Base-by-base conservation (phyloP, 2,329 filamentous ascomycete genomes). In the Ceratocystis albifundus region DNA sequence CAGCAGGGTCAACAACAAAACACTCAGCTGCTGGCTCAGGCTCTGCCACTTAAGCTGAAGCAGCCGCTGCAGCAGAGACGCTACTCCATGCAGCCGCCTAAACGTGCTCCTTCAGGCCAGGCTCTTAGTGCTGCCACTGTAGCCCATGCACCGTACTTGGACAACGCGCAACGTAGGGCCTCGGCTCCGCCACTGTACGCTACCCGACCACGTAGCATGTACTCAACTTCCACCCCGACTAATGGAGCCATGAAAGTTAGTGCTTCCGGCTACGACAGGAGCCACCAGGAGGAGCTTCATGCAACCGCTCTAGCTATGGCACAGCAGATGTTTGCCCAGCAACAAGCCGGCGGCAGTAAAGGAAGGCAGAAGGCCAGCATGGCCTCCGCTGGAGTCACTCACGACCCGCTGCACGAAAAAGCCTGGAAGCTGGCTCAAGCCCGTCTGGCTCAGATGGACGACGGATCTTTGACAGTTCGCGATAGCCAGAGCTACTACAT, bases 281-380 rank as follows among this genome's bases (percentile, higher is more conserved):
- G 83, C 69, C 84, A 83, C 67, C 83, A 86, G 57, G 88, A 90
- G 70, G 84, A 86, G 3, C 78, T 96, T 2, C 88, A 87, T 69
- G 89, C 90, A 36, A 93, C 90, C 22, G 90, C 92, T 1, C 79
- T 96, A 2, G 89, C 88, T 10, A 96, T 96, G 90, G 91, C 92
- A 5, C 88, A 87, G 75, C 84, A 88, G 70, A 93, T 96, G 85
- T 96, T 91, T 73, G 83, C 79, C 10, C 79, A 84, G 44, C 86
- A 90, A 70, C 84, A 89, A 69, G 83, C 81, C 68, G 81, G 80
- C 68, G 41, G 64, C 28, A 32, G 5, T 20, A 32, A 20, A 15
- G 7, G 15, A 17, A 28, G 6, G 25, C 17, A 44, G 57, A 50
- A 36, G 55, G n/a, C 28, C 17, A 20, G n/a, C 7, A 36, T 59